phyloP scores from a whole-genome alignment of 2,329 filamentous ascomycete species.

The Penicillium sp. region DNA sequence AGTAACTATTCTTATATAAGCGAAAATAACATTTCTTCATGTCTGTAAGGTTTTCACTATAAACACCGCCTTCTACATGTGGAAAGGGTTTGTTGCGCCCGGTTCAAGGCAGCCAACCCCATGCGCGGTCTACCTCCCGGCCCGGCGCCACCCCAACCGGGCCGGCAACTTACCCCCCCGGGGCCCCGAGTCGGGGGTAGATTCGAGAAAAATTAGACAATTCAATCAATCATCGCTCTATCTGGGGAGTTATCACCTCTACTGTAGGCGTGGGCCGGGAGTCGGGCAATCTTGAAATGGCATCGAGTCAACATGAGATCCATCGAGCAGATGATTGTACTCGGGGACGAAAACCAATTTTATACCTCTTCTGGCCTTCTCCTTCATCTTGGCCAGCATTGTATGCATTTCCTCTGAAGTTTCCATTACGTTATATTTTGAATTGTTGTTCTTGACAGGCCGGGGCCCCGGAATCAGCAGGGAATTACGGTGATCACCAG shows the following conservation, averaged over 20 bases:
- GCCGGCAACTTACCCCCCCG: constrained; percentile 5
- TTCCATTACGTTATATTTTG: neutral
- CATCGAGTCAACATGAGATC: neutral
- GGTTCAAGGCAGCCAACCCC: constrained; percentile 1
- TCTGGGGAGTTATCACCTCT: neutral
- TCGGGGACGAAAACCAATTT: neutral
- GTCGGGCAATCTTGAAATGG: neutral
- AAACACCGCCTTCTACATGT: constrained; percentile 1
- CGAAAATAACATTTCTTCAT: constrained; percentile 3
- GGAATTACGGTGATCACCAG: neutral
- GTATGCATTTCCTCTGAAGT: neutral
- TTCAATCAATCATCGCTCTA: neutral
- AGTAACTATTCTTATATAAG: neutral
- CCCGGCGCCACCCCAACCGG: constrained; percentile 4
- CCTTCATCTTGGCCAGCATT: neutral
- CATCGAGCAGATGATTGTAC: neutral
- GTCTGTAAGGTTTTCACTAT: neutral
- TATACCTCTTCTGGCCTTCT: neutral
- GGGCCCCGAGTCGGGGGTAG: neutral
- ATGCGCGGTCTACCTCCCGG: neutral
- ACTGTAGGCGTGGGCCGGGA: neutral
- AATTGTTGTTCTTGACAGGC: neutral
- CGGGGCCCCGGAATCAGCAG: neutral
- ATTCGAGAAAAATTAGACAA: neutral
- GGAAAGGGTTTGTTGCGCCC: neutral